phyloP scores from a whole-genome alignment of 1,284 basidiomycete genomes.

The Trichosporon sp. region DNA sequence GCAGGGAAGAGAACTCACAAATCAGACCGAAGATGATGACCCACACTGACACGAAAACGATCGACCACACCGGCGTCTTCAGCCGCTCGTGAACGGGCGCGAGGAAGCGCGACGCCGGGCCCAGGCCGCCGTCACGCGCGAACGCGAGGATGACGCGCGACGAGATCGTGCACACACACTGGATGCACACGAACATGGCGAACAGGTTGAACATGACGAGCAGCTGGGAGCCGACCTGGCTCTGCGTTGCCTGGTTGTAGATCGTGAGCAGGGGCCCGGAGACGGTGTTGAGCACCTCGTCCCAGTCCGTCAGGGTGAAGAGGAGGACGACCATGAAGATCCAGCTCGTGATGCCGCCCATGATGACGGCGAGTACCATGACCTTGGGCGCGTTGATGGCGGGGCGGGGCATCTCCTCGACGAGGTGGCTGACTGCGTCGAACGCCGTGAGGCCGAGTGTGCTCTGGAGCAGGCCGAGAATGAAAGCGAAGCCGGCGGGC shows the following conservation, averaged over 20 bases:
- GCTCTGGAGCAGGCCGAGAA: constrained; percentile 45
- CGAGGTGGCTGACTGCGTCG: constrained; percentile 43
- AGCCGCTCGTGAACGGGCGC: constrained; percentile 51
- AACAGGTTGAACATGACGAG: constrained; percentile 49
- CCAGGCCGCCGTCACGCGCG: constrained; percentile 61
- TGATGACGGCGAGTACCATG: constrained; percentile 40
- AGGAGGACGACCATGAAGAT: constrained; percentile 43
- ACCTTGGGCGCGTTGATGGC: constrained; percentile 36
- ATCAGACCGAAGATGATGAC: constrained; percentile 15
- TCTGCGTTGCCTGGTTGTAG: constrained; percentile 31
- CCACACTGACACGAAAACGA: constrained; percentile 55
- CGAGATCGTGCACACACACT: constrained; percentile 58
- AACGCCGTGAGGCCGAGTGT: constrained; percentile 17
- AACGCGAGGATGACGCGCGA: constrained; percentile 66
- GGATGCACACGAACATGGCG: constrained; percentile 39
- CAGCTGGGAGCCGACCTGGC: constrained; percentile 44
- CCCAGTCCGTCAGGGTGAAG: constrained; percentile 15
- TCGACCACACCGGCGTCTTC: constrained; percentile 57
- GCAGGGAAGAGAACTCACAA: constrained; percentile 5
- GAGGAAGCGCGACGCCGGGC: constrained; percentile 56
- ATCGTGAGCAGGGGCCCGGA: constrained; percentile 16
- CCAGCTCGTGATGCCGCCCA: constrained; percentile 32
- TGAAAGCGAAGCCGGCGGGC: constrained; percentile 37
- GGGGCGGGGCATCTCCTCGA: constrained; percentile 43
- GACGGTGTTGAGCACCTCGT: constrained; percentile 9